A percentile compares a stretch with the other conserved stretches of the same genome.
Conservation (phyloP, 2,329 filamentous ascomycete species). For the Clathrospora elynae region DNA sequence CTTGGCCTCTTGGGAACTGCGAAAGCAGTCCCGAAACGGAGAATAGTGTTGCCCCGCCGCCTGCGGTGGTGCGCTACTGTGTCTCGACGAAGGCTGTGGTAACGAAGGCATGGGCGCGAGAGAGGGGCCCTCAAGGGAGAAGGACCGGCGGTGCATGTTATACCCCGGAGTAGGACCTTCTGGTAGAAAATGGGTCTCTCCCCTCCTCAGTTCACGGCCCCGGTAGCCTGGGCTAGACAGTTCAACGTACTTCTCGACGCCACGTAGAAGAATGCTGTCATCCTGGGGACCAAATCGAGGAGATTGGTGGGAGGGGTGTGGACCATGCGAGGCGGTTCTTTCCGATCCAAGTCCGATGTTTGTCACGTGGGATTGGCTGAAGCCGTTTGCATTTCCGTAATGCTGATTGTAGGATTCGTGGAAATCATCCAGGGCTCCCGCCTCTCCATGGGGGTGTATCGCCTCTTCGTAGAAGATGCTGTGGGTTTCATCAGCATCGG, state of each 20-base stretch:
- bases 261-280: constrained; percentile 17
- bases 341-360: constrained; percentile 10
- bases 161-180: constrained; percentile 7
- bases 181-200: neutral
- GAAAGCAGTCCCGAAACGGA: constrained; percentile 30
- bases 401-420: constrained; percentile 3
- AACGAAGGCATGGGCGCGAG: constrained; percentile 10
- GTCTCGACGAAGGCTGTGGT: constrained; percentile 5
- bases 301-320: constrained; percentile 2
- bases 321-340: constrained; percentile 9
- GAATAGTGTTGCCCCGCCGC: constrained; percentile 18
- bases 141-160: constrained; percentile 15
- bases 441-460: neutral
- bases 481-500: neutral
- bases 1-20: constrained; percentile 26
- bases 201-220: constrained; percentile 4
- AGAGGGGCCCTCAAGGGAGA: constrained; percentile 5
- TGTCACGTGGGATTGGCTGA: constrained; percentile 15
- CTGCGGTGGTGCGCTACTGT: constrained; percentile 10
- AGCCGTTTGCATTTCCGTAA: constrained; percentile 21
- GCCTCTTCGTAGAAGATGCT: constrained; percentile 6
- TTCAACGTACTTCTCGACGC: constrained; percentile 18
- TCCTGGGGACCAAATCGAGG: constrained; percentile 8
- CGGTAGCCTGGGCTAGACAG: constrained; percentile 8
- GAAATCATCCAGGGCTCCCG: constrained; percentile 9